phyloP scores from a whole-genome alignment of 805 yeast genomes.

The Saccharomycopsis babjevae region DNA sequence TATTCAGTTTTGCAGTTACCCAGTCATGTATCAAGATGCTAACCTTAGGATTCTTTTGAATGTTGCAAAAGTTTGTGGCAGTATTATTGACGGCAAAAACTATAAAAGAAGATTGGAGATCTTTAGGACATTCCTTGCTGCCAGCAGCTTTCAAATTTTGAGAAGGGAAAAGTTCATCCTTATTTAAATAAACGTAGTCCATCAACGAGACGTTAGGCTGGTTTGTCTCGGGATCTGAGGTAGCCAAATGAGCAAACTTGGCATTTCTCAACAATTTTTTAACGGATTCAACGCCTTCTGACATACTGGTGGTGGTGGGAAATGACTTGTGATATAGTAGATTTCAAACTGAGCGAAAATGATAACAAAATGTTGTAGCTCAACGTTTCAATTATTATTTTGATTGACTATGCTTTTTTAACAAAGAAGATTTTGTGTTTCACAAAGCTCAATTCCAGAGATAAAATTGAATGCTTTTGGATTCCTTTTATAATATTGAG shows the following conservation, averaged over 20 bases:
- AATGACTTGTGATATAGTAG: neutral
- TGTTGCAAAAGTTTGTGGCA: constrained; percentile 68
- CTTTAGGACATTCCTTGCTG: constrained; percentile 26
- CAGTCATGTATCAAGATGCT: constrained; percentile 86
- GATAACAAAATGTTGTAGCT: neutral
- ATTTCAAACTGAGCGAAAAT: neutral
- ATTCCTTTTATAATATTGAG: neutral
- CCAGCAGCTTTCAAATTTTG: neutral
- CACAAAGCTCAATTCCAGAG: no score
- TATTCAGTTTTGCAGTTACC: constrained; percentile 45
- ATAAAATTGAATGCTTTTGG: no score
- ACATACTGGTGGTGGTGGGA: neutral
- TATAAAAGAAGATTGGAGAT: constrained; percentile 38
- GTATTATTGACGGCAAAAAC: constrained; percentile 62
- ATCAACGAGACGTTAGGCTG: constrained; percentile 83
- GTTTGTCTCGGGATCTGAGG: constrained; percentile 47
- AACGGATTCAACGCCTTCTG: constrained; percentile 18
- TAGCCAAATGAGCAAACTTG: constrained; percentile 75
- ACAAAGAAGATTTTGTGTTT: no score
- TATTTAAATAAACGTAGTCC: constrained; percentile 69
- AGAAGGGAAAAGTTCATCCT: constrained; percentile 26
- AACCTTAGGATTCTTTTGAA: constrained; percentile 62
- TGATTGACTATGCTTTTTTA: no score
- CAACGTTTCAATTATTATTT: neutral
- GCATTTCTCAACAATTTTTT: constrained; percentile 44